Evolutionary conservation across 495 filamentous ascomycete genomes (phyloP).

Genomic region (Penicillium mononematosum): DNA sequence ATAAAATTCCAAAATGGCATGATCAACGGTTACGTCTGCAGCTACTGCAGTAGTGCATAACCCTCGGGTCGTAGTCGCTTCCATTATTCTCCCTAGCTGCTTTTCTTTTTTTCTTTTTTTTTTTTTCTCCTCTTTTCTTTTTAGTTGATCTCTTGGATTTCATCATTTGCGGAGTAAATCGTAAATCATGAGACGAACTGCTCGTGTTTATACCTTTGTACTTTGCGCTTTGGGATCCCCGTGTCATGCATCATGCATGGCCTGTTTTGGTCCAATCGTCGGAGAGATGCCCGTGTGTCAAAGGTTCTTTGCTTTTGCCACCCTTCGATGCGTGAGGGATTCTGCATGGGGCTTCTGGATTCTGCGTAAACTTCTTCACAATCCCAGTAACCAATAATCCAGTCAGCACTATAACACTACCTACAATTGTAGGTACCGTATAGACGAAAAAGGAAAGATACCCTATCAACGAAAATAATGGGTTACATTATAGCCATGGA

Average conservation of each 20-base stretch:
- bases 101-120: not conserved
- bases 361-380: slow-evolving; percentile 4
- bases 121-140: not conserved
- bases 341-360: slow-evolving; percentile 3
- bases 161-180: not conserved
- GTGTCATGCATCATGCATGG: slow-evolving; percentile 8
- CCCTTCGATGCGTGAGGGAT: not conserved
- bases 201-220: not conserved
- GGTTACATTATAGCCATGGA: not conserved
- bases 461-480: not conserved
- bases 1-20: not conserved
- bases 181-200: not conserved
- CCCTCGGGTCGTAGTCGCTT: not conserved
- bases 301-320: not conserved
- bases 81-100: not conserved
- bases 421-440: not conserved
- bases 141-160: not conserved
- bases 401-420: not conserved
- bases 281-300: not conserved
- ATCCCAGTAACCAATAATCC: not conserved
- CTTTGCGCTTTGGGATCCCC: not conserved
- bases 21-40: not conserved
- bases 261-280: not conserved
- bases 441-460: not conserved
- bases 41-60: not conserved